phyloP scores from a whole-genome alignment of 805 yeast species.

The Suhomyces vadensis region DNA sequence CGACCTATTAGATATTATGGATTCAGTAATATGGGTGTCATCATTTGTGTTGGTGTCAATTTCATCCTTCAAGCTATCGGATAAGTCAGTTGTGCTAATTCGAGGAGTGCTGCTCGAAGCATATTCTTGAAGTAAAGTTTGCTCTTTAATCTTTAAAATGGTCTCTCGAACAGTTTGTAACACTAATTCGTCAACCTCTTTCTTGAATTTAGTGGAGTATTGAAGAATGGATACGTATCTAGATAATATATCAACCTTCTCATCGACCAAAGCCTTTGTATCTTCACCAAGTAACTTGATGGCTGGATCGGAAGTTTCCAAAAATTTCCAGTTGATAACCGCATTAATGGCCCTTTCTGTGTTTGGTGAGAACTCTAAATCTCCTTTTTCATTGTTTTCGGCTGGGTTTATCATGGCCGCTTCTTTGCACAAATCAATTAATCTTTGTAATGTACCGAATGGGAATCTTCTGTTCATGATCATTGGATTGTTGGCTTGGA shows the following conservation, averaged over 20 bases:
- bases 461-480: slow-evolving; percentile 56
- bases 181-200: slow-evolving; percentile 74
- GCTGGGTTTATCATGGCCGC: slow-evolving; percentile 69
- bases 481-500: slow-evolving; percentile 37
- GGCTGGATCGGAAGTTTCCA: slow-evolving; percentile 64
- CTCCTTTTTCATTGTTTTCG: slow-evolving; percentile 38
- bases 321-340: slow-evolving; percentile 44
- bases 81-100: slow-evolving; percentile 6
- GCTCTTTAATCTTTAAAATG: slow-evolving; percentile 51
- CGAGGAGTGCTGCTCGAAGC: slow-evolving; percentile 6
- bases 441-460: slow-evolving; percentile 55
- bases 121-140: slow-evolving; percentile 20
- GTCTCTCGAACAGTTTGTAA: slow-evolving; percentile 63
- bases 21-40: slow-evolving; percentile 1
- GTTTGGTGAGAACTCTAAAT: slow-evolving; percentile 52
- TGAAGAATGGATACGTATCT: slow-evolving; percentile 73
- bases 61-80: slow-evolving; percentile 2
- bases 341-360: slow-evolving; percentile 56
- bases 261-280: slow-evolving; percentile 58
- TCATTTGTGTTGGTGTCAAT: background rate
- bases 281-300: slow-evolving; percentile 63
- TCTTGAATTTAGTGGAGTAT: slow-evolving; percentile 72
- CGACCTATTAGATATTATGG: background rate
- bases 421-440: slow-evolving; percentile 69
- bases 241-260: slow-evolving; percentile 67